A percentile compares a stretch with the other conserved stretches of the same genome.
Evolutionary conservation across 805 yeast species (phyloP).

Genomic region (Geotrichum ghanense): DNA sequence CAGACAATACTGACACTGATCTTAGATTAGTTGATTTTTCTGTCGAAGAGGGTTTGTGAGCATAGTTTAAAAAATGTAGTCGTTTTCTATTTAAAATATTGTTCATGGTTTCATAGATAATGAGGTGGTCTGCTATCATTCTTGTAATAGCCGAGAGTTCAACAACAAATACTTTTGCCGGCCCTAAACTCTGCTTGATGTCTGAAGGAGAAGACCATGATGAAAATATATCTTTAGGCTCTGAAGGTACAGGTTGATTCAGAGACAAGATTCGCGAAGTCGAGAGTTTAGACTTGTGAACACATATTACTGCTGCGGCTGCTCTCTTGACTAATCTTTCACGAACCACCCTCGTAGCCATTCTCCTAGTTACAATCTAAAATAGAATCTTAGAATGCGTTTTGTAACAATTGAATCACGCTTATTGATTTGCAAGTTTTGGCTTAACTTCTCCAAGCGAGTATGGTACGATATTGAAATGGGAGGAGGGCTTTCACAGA

Average conservation of each 20-base stretch:
- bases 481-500: too few relatives aligned
- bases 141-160: constrained; percentile 21
- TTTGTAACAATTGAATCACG: too few relatives aligned
- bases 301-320: too few relatives aligned
- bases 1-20: neutral
- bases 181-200: constrained; percentile 18
- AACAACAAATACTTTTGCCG: constrained; percentile 17
- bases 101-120: constrained; percentile 21
- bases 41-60: neutral
- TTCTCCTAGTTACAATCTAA: neutral
- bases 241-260: neutral
- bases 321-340: neutral
- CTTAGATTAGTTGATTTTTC: neutral
- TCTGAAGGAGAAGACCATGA: constrained; percentile 1
- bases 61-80: neutral
- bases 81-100: constrained; percentile 9
- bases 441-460: too few relatives aligned
- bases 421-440: too few relatives aligned
- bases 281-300: neutral
- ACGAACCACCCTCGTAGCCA: neutral
- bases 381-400: too few relatives aligned
- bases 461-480: too few relatives aligned
- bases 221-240: neutral
- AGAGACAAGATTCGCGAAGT: neutral
- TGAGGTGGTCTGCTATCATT: constrained; percentile 22